Conservation (phyloP, 768 basidiomycete species). For the Tubosaeta brunneosetosa region DNA sequence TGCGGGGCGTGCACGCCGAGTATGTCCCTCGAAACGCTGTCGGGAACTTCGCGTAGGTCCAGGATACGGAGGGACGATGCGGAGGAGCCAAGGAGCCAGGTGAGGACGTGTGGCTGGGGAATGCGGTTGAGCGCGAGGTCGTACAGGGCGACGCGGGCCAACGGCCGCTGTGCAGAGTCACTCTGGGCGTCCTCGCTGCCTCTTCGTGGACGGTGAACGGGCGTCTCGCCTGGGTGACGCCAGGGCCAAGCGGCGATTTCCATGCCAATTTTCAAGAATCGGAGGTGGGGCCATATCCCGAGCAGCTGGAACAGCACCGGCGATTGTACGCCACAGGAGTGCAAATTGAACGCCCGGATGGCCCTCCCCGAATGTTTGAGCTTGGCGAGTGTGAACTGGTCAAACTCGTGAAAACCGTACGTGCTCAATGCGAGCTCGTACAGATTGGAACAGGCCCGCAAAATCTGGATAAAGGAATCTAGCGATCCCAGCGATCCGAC, state of each 20-base stretch:
- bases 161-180: neutral
- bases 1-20: slow-evolving; percentile 29
- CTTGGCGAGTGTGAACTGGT: slow-evolving; percentile 20
- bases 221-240: slow-evolving; percentile 12
- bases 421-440: slow-evolving; percentile 32
- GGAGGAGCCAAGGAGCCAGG: slow-evolving; percentile 39
- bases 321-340: slow-evolving; percentile 37
- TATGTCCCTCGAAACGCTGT: slow-evolving; percentile 17
- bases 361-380: slow-evolving; percentile 20
- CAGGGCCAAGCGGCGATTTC: slow-evolving; percentile 37
- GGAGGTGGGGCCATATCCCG: slow-evolving; percentile 33
- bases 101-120: slow-evolving; percentile 27
- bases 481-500: slow-evolving; percentile 8
- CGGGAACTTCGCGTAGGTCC: slow-evolving; percentile 37
- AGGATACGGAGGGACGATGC: slow-evolving; percentile 34
- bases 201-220: slow-evolving; percentile 4
- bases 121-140: slow-evolving; percentile 38
- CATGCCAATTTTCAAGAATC: slow-evolving; percentile 35
- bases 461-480: slow-evolving; percentile 8
- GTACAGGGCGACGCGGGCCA: slow-evolving; percentile 29
- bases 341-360: slow-evolving; percentile 33
- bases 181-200: neutral
- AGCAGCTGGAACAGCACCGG: slow-evolving; percentile 42
- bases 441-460: slow-evolving; percentile 29
- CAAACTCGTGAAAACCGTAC: slow-evolving; percentile 27